A percentile compares a stretch with the other conserved stretches of the same genome.
Evolutionary conservation across 345 rosid species (phyloP).

Genomic region (Populus simonii): DNA sequence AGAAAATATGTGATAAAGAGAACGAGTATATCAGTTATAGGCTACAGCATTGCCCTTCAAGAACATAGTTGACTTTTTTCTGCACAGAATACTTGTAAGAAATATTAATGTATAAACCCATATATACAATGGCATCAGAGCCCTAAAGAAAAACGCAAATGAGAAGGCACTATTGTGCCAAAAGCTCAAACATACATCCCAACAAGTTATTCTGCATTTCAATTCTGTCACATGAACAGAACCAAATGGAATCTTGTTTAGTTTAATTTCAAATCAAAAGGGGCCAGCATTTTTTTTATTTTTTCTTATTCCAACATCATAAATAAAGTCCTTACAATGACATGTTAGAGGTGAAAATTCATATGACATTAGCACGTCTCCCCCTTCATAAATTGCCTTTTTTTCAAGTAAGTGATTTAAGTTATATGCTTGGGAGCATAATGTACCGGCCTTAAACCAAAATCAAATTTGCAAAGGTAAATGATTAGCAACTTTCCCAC

Average conservation of each 20-base stretch:
- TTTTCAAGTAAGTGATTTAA: background rate
- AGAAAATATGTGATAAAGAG: background rate
- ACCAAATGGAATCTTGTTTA: background rate
- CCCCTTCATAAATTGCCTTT: background rate
- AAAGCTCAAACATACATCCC: background rate
- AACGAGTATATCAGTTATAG: background rate
- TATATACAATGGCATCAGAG: background rate
- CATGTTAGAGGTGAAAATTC: background rate
- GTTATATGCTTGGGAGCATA: background rate
- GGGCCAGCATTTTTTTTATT: background rate
- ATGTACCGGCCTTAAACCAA: background rate
- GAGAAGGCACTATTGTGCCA: background rate
- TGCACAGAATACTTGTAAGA: background rate
- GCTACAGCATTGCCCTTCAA: background rate
- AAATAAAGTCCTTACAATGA: background rate
- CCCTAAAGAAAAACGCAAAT: background rate
- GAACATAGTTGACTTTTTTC: background rate
- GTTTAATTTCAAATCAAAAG: background rate
- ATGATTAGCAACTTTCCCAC: background rate
- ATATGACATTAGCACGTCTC: background rate
- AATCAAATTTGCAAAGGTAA: background rate
- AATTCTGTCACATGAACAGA: background rate
- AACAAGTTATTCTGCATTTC: background rate
- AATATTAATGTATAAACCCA: background rate
- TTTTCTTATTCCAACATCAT: background rate